Percentiles rank a stretch among this genome's conserved stretches.
phyloP scores from a whole-genome alignment of 2,329 filamentous ascomycete genomes.

The Colletotrichum zoysiae region DNA sequence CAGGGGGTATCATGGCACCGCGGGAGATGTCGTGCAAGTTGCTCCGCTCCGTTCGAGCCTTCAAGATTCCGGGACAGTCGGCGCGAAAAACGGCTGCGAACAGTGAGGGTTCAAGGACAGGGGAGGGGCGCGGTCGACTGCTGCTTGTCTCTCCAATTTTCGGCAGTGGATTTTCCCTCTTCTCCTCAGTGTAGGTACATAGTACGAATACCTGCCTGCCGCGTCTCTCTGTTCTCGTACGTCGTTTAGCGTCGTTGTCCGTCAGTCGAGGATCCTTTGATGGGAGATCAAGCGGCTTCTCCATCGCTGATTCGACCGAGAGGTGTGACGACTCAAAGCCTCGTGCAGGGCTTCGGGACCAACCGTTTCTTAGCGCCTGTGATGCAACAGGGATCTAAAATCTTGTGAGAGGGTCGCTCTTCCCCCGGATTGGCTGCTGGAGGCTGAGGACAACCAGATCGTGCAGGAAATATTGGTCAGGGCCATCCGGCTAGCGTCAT shows the following conservation, averaged over 20 bases:
- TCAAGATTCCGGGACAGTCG: constrained; percentile 14
- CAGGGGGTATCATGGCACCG: constrained; percentile 34
- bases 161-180: constrained; percentile 11
- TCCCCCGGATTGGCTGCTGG: constrained; percentile 57
- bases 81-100: constrained; percentile 23
- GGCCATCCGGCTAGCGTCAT: constrained; percentile 41
- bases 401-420: constrained; percentile 47
- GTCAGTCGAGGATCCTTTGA: constrained; percentile 31
- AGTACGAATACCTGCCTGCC: not conserved
- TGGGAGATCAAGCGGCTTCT: constrained; percentile 1
- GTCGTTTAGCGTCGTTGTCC: constrained; percentile 38
- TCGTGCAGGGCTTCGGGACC: constrained; percentile 63
- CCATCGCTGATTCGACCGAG: constrained; percentile 52
- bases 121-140: constrained; percentile 21
- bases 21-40: constrained; percentile 39
- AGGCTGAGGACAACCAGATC: constrained; percentile 44
- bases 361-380: constrained; percentile 56
- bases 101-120: constrained; percentile 11
- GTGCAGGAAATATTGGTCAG: constrained; percentile 48
- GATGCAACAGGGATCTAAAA: constrained; percentile 47
- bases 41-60: constrained; percentile 27
- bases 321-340: constrained; percentile 59
- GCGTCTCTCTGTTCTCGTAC: constrained; percentile 25
- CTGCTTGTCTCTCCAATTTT: constrained; percentile 21
- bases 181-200: not conserved